Evolutionary conservation across 2,329 filamentous ascomycete genomes (phyloP).

Genomic region (Colletotrichum cuscutae): DNA sequence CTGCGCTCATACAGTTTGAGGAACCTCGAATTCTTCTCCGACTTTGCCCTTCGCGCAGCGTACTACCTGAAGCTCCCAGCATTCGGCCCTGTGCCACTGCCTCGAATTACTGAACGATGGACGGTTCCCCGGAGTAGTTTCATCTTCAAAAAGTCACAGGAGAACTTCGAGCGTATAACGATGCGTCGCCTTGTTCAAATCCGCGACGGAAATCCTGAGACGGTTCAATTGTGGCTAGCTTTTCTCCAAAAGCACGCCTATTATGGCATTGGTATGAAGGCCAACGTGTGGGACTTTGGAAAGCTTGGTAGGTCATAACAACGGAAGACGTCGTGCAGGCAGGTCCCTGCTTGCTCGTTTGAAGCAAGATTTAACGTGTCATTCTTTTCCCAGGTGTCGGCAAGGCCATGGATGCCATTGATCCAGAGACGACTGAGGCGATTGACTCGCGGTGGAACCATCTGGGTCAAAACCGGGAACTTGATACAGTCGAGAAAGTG

Average conservation of each 20-base stretch:
- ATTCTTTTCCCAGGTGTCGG: slow-evolving; percentile 55
- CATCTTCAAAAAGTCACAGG: slow-evolving; percentile 96
- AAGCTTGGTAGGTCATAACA: slow-evolving; percentile 60
- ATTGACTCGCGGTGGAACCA: slow-evolving; percentile 65
- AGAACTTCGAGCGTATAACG: slow-evolving; percentile 96
- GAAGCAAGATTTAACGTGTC: neutral
- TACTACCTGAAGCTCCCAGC: slow-evolving; percentile 93
- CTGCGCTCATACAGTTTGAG: slow-evolving; percentile 90
- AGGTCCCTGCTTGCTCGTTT: neutral
- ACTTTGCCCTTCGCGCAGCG: slow-evolving; percentile 93
- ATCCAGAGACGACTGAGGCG: slow-evolving; percentile 53
- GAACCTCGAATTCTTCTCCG: slow-evolving; percentile 92
- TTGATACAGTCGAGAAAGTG: slow-evolving; percentile 64
- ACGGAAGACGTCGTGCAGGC: no score
- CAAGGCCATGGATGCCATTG: slow-evolving; percentile 61
- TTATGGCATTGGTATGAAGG: slow-evolving; percentile 98
- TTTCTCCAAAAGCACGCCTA: slow-evolving; percentile 93
- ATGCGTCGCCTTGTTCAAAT: slow-evolving; percentile 89
- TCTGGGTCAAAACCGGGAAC: slow-evolving; percentile 62
- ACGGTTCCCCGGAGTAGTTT: slow-evolving; percentile 91
- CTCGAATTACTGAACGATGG: slow-evolving; percentile 90
- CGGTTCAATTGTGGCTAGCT: slow-evolving; percentile 90
- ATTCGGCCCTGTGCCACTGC: slow-evolving; percentile 85
- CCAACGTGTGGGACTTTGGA: slow-evolving; percentile 92
- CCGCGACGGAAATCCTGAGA: slow-evolving; percentile 88